phyloP scores from a whole-genome alignment of 441 rosid genomes.

The Breynia disticha region DNA sequence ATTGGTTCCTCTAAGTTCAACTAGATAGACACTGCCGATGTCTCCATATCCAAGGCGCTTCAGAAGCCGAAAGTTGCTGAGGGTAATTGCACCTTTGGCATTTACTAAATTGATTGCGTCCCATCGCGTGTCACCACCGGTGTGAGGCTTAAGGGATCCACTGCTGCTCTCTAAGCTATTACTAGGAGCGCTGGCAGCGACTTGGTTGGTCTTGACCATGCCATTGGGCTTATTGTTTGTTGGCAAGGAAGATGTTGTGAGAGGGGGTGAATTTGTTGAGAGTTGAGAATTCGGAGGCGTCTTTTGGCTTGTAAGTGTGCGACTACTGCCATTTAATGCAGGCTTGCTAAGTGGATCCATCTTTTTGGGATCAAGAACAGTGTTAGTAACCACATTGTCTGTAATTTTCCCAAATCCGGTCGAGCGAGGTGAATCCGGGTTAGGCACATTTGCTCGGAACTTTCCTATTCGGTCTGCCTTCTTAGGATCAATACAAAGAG shows the following conservation, averaged over 20 bases:
- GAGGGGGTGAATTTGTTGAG: conserved; percentile 15
- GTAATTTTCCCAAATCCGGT: conserved; percentile 5
- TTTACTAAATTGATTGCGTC: conserved; percentile 49
- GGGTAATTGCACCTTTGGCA: conserved; percentile 43
- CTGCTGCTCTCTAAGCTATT: conserved; percentile 56
- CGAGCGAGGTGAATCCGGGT: background rate
- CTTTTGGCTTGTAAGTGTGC: no score
- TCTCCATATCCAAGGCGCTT: conserved; percentile 84
- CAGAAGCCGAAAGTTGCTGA: conserved; percentile 62
- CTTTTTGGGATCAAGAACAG: conserved; percentile 27
- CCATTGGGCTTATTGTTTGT: conserved; percentile 20
- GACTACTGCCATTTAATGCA: conserved; percentile 6
- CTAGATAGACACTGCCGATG: conserved; percentile 73
- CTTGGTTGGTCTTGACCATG: conserved; percentile 18
- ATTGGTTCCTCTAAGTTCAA: conserved; percentile 58
- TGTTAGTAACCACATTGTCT: conserved; percentile 16
- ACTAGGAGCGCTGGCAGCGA: conserved; percentile 22
- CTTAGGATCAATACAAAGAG: background rate
- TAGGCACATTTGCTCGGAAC: no score
- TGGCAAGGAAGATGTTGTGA: conserved; percentile 15
- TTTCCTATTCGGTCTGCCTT: no score
- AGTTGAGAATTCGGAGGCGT: conserved; percentile 10
- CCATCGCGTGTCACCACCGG: conserved; percentile 78
- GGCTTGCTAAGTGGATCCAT: conserved; percentile 31
- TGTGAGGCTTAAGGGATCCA: conserved; percentile 57